phyloP scores from a whole-genome alignment of 208 protist species.

The Leptomonas seymouri region DNA sequence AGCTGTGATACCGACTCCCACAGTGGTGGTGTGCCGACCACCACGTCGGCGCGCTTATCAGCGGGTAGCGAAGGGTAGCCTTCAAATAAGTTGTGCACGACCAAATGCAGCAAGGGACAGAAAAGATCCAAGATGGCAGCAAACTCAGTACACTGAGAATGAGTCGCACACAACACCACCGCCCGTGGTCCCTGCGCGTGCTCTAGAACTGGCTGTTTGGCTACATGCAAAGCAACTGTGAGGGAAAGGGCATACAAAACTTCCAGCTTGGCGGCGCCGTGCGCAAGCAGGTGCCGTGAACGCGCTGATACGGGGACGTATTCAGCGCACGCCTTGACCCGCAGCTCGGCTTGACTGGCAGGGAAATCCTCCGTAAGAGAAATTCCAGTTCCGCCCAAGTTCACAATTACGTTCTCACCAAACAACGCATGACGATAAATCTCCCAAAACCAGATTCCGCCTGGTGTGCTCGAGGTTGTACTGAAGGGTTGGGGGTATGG shows the following conservation, averaged over 20 bases:
- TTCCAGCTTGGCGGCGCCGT: constrained; percentile 67
- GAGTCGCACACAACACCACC: constrained; percentile 71
- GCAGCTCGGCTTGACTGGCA: constrained; percentile 47
- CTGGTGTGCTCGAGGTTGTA: constrained; percentile 23
- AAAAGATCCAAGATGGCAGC: constrained; percentile 50
- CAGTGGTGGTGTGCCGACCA: constrained; percentile 71
- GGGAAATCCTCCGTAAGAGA: constrained; percentile 64
- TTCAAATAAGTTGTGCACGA: constrained; percentile 84
- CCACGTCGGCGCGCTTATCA: constrained; percentile 67
- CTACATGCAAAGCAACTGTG: constrained; percentile 61
- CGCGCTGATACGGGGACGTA: not conserved
- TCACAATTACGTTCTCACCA: constrained; percentile 56
- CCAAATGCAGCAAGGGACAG: constrained; percentile 61
- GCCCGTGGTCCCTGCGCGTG: constrained; percentile 64
- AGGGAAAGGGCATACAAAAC: constrained; percentile 58
- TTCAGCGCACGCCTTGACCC: constrained; percentile 18
- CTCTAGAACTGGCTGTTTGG: constrained; percentile 66
- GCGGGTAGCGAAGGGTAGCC: constrained; percentile 61
- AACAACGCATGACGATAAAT: constrained; percentile 63
- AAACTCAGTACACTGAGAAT: constrained; percentile 75
- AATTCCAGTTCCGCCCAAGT: constrained; percentile 57
- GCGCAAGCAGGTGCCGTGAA: constrained; percentile 10
- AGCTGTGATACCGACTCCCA: constrained; percentile 63
- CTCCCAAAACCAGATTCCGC: constrained; percentile 81
- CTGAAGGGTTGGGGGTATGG: constrained; percentile 12